Percentiles rank a stretch among this genome's conserved stretches.
These are phyloP conservation scores for Botryosphaeria dothidea DNA, from an alignment of 2,329 filamentous ascomycete species.

Conservation along the genomic window DNA sequence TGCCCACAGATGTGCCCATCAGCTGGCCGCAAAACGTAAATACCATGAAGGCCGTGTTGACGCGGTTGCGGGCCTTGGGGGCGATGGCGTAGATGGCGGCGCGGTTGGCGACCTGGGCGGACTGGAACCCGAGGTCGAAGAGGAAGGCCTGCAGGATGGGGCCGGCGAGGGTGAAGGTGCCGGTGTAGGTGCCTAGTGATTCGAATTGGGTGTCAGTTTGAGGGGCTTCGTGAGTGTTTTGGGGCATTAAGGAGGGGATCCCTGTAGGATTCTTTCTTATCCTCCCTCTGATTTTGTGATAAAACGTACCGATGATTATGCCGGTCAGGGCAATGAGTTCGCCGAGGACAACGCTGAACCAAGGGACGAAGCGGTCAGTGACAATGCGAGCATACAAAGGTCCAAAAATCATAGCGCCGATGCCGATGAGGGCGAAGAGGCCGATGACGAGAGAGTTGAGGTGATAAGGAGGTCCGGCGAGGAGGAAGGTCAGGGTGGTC, in stretches of 20 bases:
- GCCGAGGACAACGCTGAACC: conserved; percentile 67
- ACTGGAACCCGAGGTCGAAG: conserved; percentile 72
- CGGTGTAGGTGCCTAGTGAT: conserved; percentile 65
- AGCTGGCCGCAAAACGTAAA: conserved; percentile 74
- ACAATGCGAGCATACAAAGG: conserved; percentile 71
- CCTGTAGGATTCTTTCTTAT: no score
- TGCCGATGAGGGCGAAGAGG: conserved; percentile 75
- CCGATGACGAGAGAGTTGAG: conserved; percentile 71
- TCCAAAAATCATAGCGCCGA: conserved; percentile 66
- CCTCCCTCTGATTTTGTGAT: no score
- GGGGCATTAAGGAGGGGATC: no score
- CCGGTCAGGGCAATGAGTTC: conserved; percentile 61
- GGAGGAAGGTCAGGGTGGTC: conserved; percentile 78
- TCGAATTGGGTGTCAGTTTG: no score
- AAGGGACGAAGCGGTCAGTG: conserved; percentile 69
- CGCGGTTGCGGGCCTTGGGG: conserved; percentile 69
- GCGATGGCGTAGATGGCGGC: conserved; percentile 66
- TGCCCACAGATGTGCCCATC: conserved; percentile 60
- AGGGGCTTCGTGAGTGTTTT: no score
- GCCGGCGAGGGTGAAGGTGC: conserved; percentile 65
- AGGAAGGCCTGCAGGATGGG: conserved; percentile 71
- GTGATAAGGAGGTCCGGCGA: conserved; percentile 68
- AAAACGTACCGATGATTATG: conserved; percentile 52
- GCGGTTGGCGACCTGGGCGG: conserved; percentile 72
- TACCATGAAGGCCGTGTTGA: conserved; percentile 84